A percentile compares a stretch with the other conserved stretches of the same genome.
phyloP scores from a whole-genome alignment of 768 basidiomycete species.

The Pulveroboletus sp. region DNA sequence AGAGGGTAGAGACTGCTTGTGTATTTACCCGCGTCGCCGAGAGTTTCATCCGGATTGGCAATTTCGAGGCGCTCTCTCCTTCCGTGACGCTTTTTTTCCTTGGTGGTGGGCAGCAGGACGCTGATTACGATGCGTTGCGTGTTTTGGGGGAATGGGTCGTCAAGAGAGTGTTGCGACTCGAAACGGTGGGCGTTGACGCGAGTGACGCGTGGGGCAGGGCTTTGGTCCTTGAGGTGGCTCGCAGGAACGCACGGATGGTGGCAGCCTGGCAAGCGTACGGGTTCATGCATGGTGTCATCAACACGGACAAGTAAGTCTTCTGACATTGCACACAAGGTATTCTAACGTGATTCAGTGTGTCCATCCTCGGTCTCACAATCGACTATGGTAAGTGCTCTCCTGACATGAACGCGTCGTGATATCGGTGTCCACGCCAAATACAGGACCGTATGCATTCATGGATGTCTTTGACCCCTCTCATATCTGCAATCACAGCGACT shows the following conservation, averaged over 20 bases:
- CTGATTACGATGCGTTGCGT: slow-evolving; percentile 71
- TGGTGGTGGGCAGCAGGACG: slow-evolving; percentile 70
- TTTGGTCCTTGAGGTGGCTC: slow-evolving; percentile 72
- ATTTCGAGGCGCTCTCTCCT: slow-evolving; percentile 81
- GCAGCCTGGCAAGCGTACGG: slow-evolving; percentile 95
- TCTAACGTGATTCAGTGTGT: slow-evolving; percentile 46
- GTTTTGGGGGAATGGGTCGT: slow-evolving; percentile 73
- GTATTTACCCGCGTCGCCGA: slow-evolving; percentile 80
- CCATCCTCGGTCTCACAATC: slow-evolving; percentile 69
- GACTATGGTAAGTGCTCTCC: slow-evolving; percentile 52
- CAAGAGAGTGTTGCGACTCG: slow-evolving; percentile 50
- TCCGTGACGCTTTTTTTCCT: slow-evolving; percentile 60
- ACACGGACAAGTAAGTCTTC: slow-evolving; percentile 82
- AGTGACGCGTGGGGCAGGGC: slow-evolving; percentile 64
- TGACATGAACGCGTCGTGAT: background rate
- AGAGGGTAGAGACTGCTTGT: slow-evolving; percentile 65
- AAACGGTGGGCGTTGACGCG: slow-evolving; percentile 34
- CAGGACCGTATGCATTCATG: slow-evolving; percentile 93
- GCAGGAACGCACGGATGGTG: slow-evolving; percentile 86
- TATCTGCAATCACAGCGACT: slow-evolving; percentile 89
- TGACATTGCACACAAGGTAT: background rate
- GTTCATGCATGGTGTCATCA: slow-evolving; percentile 96
- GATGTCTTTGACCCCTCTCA: slow-evolving; percentile 82
- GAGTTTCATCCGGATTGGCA: slow-evolving; percentile 88
- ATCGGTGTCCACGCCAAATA: background rate